A percentile compares a stretch with the other conserved stretches of the same genome.
Evolutionary conservation across 306 rosid genomes (phyloP).

Genomic region (Cicer yamashitae): DNA sequence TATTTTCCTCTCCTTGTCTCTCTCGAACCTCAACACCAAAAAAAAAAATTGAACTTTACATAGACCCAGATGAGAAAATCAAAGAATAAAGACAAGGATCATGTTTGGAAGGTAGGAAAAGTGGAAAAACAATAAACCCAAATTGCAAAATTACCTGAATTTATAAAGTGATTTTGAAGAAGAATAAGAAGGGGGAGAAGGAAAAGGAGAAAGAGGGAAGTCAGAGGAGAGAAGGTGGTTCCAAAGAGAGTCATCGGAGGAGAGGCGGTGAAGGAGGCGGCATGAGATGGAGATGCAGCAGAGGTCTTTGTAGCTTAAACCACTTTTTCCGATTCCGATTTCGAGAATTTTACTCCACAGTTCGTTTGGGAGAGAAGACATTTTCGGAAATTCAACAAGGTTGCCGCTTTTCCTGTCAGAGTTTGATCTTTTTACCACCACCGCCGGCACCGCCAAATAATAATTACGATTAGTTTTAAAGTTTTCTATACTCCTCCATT

Average conservation of each 20-base stretch:
- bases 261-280: slow-evolving; percentile 65
- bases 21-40: slow-evolving; percentile 61
- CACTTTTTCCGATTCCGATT: slow-evolving; percentile 53
- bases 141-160: slow-evolving; percentile 45
- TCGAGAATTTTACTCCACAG: slow-evolving; percentile 72
- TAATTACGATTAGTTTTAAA: no score
- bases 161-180: slow-evolving; percentile 62
- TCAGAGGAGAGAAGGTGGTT: slow-evolving; percentile 65
- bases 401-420: background rate
- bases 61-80: slow-evolving; percentile 20
- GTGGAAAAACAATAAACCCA: background rate
- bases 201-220: slow-evolving; percentile 46
- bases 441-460: background rate
- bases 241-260: slow-evolving; percentile 67
- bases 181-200: slow-evolving; percentile 25
- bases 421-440: background rate
- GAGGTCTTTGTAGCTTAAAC: slow-evolving; percentile 63
- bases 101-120: background rate
- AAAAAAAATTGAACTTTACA: slow-evolving; percentile 10
- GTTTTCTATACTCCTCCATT: no score
- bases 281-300: slow-evolving; percentile 74
- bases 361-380: slow-evolving; percentile 67
- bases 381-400: slow-evolving; percentile 12
- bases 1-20: slow-evolving; percentile 60
- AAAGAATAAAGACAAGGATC: background rate